phyloP scores from a whole-genome alignment of 768 basidiomycete genomes.

The Multifurca ochricompacta region DNA sequence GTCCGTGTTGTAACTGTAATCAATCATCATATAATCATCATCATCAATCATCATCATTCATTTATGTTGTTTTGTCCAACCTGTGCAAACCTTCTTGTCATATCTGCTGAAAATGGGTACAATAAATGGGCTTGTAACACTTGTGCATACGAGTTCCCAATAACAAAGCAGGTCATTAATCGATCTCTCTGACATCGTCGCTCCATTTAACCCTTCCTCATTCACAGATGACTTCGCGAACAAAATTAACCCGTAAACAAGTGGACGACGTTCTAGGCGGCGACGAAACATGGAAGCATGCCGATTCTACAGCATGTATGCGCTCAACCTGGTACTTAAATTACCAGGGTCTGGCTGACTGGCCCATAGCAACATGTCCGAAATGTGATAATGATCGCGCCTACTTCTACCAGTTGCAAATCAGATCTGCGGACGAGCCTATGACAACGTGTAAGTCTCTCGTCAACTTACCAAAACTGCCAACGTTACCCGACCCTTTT shows the following conservation, averaged over 20 bases:
- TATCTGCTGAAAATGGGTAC: slow-evolving; percentile 68
- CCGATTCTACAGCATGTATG: slow-evolving; percentile 75
- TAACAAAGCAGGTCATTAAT: slow-evolving; percentile 61
- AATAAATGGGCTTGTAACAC: slow-evolving; percentile 93
- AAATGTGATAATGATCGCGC: slow-evolving; percentile 84
- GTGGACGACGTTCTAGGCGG: slow-evolving; percentile 96
- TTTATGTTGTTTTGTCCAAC: slow-evolving; percentile 91
- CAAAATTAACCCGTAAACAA: slow-evolving; percentile 77
- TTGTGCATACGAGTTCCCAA: slow-evolving; percentile 94
- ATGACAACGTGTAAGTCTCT: slow-evolving; percentile 54
- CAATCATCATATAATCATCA: too few species aligned
- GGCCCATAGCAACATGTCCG: slow-evolving; percentile 36
- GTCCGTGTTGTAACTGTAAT: too few species aligned
- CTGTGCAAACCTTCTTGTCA: slow-evolving; percentile 81
- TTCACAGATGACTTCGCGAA: slow-evolving; percentile 85
- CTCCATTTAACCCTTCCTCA: not conserved
- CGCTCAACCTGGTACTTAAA: not conserved
- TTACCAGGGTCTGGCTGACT: not conserved
- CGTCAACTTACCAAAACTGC: not conserved
- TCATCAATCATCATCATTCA: too few species aligned
- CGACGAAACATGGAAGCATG: slow-evolving; percentile 89
- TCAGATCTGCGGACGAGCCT: slow-evolving; percentile 86
- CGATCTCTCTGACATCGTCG: slow-evolving; percentile 10
- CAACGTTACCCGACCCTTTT: not conserved
- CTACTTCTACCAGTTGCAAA: slow-evolving; percentile 95